phyloP scores from a whole-genome alignment of 2,329 filamentous ascomycete genomes.

The Cercospora nicotianae region DNA sequence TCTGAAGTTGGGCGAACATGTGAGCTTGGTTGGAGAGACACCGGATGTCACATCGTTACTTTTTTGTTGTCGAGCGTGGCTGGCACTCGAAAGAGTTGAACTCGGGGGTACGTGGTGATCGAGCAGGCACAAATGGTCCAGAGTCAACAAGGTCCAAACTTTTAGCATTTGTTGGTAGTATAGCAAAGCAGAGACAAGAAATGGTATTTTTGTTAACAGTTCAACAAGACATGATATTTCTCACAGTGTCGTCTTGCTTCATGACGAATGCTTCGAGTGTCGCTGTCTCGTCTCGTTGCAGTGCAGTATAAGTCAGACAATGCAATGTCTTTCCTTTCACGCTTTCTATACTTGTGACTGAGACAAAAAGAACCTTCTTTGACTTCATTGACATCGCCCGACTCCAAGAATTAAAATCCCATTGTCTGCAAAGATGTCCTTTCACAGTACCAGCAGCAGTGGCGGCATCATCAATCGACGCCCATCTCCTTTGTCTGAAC shows the following conservation, averaged over 20 bases:
- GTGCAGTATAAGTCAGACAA: not conserved
- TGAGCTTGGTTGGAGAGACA: not conserved
- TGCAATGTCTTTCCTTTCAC: not conserved
- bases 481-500: not conserved
- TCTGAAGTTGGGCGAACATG: not conserved
- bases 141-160: not conserved
- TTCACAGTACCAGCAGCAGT: not conserved
- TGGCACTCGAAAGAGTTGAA: not conserved
- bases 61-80: not conserved
- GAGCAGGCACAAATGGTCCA: not conserved
- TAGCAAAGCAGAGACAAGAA: constrained; percentile 4
- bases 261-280: not conserved
- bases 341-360: not conserved
- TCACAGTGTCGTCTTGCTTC: not conserved
- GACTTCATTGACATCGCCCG: not conserved
- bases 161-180: constrained; percentile 8
- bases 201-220: constrained; percentile 13
- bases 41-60: not conserved
- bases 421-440: not conserved
- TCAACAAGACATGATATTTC: not conserved
- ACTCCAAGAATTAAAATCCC: not conserved
- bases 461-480: not conserved
- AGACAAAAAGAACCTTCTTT: not conserved
- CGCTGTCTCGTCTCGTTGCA: not conserved
- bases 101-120: not conserved